Conservation (phyloP, 257 asterid species). For the Striga asiatica region DNA sequence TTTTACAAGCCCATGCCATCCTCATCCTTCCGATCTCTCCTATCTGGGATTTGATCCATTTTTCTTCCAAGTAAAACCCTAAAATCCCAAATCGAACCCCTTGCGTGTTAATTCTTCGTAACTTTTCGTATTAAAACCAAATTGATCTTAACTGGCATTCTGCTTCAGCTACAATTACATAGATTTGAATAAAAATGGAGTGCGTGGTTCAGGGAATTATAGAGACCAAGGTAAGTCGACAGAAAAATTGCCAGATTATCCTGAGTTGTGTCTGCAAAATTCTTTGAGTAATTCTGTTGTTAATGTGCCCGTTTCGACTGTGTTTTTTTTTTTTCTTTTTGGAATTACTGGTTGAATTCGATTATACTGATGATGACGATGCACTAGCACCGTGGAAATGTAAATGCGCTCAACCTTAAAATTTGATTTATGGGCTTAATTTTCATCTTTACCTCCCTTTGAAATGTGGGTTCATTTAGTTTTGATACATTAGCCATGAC, state of each 20-base stretch:
- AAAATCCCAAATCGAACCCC: slow-evolving; percentile 1
- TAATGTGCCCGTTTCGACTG: background rate
- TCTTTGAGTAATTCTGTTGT: background rate
- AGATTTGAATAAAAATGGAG: slow-evolving; percentile 41
- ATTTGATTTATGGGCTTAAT: background rate
- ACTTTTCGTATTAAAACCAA: background rate
- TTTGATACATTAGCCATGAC: slow-evolving; percentile 4
- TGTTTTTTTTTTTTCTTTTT: background rate
- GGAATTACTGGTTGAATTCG: background rate
- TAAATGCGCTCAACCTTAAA: background rate
- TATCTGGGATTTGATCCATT: background rate
- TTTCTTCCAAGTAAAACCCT: background rate
- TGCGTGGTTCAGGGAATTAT: slow-evolving; percentile 95
- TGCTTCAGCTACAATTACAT: background rate
- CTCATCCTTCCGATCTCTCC: background rate
- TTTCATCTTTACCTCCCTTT: background rate
- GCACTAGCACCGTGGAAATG: slow-evolving; percentile 7
- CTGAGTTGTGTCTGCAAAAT: background rate
- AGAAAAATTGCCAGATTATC: background rate
- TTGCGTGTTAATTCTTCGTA: background rate
- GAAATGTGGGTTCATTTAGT: background rate
- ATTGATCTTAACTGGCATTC: background rate
- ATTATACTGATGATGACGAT: slow-evolving; percentile 3
- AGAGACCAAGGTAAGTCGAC: slow-evolving; percentile 60
- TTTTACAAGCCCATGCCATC: background rate